Percentiles rank a stretch among this genome's conserved stretches.
phyloP scores from a whole-genome alignment of 257 asterid species.

The Solanum clarkiae region DNA sequence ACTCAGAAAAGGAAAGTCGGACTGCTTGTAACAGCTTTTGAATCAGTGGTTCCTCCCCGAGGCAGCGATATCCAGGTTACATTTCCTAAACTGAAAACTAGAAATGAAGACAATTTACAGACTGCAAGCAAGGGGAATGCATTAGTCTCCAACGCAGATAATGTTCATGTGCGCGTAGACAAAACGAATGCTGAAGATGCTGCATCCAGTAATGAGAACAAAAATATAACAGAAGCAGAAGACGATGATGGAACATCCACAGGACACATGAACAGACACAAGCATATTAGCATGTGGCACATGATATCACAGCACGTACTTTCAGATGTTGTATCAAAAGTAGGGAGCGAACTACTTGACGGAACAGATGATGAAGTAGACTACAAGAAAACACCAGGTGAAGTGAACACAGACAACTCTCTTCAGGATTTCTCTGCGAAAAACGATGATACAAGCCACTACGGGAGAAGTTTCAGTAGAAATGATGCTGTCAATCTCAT shows the following conservation, averaged over 20 bases:
- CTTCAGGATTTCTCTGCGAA: neutral
- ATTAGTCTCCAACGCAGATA: neutral
- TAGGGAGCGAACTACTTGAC: constrained; percentile 49
- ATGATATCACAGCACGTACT: constrained; percentile 75
- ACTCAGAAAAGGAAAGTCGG: constrained; percentile 77
- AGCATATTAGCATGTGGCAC: constrained; percentile 70
- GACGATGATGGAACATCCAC: neutral
- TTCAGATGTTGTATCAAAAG: constrained; percentile 52
- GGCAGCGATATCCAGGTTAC: constrained; percentile 28
- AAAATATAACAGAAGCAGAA: neutral
- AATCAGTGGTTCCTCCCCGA: constrained; percentile 56
- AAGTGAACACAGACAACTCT: neutral
- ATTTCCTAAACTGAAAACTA: constrained; percentile 2
- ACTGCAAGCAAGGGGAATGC: neutral
- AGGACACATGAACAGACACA: constrained; percentile 19
- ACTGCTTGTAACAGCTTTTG: constrained; percentile 79
- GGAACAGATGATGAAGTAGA: constrained; percentile 45
- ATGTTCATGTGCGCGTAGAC: neutral
- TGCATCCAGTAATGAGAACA: neutral
- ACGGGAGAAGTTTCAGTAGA: constrained; percentile 37
- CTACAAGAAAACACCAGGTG: constrained; percentile 1
- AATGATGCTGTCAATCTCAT: constrained; percentile 57
- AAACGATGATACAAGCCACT: neutral
- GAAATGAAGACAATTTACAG: neutral
- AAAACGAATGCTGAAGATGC: neutral